Conservation (phyloP, 306 rosid genomes). For the Rosa rugosa region DNA sequence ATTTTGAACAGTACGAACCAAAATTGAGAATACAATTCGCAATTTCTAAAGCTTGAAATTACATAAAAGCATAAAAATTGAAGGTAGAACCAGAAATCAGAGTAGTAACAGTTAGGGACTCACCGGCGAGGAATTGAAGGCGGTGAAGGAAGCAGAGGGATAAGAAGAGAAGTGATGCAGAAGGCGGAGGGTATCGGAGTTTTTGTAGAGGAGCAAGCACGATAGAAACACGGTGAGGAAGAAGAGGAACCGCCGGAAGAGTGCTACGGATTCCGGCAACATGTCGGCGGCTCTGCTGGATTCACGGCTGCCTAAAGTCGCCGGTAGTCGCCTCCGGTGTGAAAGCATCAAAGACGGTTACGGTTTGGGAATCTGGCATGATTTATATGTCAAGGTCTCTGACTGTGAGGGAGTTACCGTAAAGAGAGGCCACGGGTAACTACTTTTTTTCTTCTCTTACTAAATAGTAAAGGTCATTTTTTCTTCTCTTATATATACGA, state of each 20-base stretch:
- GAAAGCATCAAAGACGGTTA: constrained; percentile 2
- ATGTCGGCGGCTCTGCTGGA: background rate
- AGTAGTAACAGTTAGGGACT: constrained; percentile 26
- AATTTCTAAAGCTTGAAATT: background rate
- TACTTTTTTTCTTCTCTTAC: background rate
- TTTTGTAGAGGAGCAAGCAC: constrained; percentile 47
- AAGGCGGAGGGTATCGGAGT: constrained; percentile 43
- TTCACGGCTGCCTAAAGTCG: background rate
- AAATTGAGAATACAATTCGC: background rate
- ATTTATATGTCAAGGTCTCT: background rate
- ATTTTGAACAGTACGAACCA: background rate
- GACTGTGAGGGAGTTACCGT: background rate
- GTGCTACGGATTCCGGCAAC: constrained; percentile 9
- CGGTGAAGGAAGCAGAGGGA: constrained; percentile 35
- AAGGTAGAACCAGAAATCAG: background rate
- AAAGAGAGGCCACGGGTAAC: background rate
- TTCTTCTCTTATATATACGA: no score
- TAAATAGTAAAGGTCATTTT: no score
- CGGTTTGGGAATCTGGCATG: background rate
- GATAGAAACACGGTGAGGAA: constrained; percentile 53
- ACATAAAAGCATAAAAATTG: background rate
- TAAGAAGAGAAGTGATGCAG: constrained; percentile 40
- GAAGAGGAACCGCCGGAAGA: constrained; percentile 28
- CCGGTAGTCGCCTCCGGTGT: constrained; percentile 18
- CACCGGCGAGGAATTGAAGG: constrained; percentile 36